phyloP scores from a whole-genome alignment of 768 basidiomycete genomes.

The Hypholoma fasciculare region DNA sequence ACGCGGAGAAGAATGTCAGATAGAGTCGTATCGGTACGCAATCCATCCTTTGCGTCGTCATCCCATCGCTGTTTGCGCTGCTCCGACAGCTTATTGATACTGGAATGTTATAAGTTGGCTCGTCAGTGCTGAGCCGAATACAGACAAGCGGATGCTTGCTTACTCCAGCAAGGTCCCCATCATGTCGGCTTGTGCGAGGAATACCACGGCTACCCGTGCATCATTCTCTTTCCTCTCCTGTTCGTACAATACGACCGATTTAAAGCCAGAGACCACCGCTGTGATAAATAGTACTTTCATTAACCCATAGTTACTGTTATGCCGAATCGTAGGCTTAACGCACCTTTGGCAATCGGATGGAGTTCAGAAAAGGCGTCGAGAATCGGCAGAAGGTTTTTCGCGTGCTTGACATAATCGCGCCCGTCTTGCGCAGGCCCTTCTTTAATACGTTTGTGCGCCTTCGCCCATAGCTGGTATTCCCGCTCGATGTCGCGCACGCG shows the following conservation, averaged over 20 bases:
- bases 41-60: not conserved
- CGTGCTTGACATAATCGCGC: slow-evolving; percentile 9
- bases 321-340: not conserved
- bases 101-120: not conserved
- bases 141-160: not conserved
- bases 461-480: slow-evolving; percentile 9
- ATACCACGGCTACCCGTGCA: slow-evolving; percentile 1
- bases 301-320: not conserved
- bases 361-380: slow-evolving; percentile 5
- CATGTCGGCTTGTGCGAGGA: slow-evolving; percentile 6
- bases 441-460: slow-evolving; percentile 7
- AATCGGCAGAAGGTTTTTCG: slow-evolving; percentile 4
- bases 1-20: slow-evolving; percentile 9
- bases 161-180: slow-evolving; percentile 8
- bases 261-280: not conserved
- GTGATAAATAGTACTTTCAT: not conserved
- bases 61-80: not conserved
- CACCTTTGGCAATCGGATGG: slow-evolving; percentile 10
- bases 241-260: slow-evolving; percentile 4
- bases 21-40: slow-evolving; percentile 2
- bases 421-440: slow-evolving; percentile 4
- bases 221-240: slow-evolving; percentile 5
- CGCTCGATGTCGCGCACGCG: not conserved
- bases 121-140: not conserved
- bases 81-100: slow-evolving; percentile 3